Conservation (phyloP, 2,329 filamentous ascomycete species). For the Penicillium brevicompactum region DNA sequence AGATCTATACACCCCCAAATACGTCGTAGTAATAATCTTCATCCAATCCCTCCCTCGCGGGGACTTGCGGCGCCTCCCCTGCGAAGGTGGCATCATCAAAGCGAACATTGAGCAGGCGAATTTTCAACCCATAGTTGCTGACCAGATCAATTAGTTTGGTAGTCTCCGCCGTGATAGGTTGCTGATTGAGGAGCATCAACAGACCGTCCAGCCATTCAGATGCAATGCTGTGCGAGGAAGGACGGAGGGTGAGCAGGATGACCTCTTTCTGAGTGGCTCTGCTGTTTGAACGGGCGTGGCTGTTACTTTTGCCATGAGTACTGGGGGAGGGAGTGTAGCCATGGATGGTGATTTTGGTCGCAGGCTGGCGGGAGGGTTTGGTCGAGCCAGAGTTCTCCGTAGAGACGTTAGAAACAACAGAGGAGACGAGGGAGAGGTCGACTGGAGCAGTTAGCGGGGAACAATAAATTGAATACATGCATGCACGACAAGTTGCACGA, state of each 20-base stretch:
- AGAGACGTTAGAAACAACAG: slow-evolving; percentile 90
- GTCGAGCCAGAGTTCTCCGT: slow-evolving; percentile 58
- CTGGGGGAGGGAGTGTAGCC: slow-evolving; percentile 57
- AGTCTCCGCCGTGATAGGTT: slow-evolving; percentile 95
- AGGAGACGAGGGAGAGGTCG: slow-evolving; percentile 84
- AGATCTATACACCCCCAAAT: slow-evolving; percentile 45
- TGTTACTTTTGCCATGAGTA: slow-evolving; percentile 39
- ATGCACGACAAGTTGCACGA: background rate
- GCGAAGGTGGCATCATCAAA: slow-evolving; percentile 76
- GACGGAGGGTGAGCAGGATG: slow-evolving; percentile 79
- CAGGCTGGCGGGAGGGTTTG: slow-evolving; percentile 46
- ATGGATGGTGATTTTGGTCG: slow-evolving; percentile 89
- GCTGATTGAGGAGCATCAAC: slow-evolving; percentile 90
- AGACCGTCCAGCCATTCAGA: slow-evolving; percentile 97
- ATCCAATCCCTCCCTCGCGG: slow-evolving; percentile 80
- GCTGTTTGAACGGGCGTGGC: slow-evolving; percentile 34
- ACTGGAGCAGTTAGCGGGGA: slow-evolving; percentile 49
- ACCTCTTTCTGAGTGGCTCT: slow-evolving; percentile 60
- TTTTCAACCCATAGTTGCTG: slow-evolving; percentile 88
- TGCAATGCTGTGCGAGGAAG: slow-evolving; percentile 76
- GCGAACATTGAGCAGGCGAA: slow-evolving; percentile 85
- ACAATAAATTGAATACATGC: background rate
- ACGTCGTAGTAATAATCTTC: slow-evolving; percentile 93
- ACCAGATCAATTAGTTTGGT: slow-evolving; percentile 85
- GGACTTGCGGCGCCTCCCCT: slow-evolving; percentile 73